A percentile compares a stretch with the other conserved stretches of the same genome.
Evolutionary conservation across 495 filamentous ascomycete species (phyloP).

Genomic region (Aspergillus coremiiformis): DNA sequence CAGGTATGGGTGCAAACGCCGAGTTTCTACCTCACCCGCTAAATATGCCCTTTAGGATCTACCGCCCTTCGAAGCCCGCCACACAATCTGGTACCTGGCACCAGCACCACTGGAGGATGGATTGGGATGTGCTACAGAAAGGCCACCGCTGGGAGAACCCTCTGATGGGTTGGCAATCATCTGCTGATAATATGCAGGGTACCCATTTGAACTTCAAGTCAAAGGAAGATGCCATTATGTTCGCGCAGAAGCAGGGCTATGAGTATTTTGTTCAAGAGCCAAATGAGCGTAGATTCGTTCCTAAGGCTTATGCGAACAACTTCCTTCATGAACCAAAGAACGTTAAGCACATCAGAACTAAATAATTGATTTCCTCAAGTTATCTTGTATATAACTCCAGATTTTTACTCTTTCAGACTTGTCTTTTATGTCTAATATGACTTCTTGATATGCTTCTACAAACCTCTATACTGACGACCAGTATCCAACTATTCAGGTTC

Average conservation of each 20-base stretch:
- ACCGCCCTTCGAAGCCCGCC: constrained; percentile 78
- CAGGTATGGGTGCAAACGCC: constrained; percentile 49
- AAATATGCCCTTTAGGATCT: constrained; percentile 59
- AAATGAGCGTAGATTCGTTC: constrained; percentile 72
- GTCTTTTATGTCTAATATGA: background rate
- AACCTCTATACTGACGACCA: background rate
- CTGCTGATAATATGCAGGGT: constrained; percentile 86
- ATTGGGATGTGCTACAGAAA: constrained; percentile 88
- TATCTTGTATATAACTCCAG: constrained; percentile 40
- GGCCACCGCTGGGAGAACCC: constrained; percentile 97
- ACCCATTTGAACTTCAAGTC: constrained; percentile 81
- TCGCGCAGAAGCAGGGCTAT: constrained; percentile 98
- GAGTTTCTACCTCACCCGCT: constrained; percentile 11
- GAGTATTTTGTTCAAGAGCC: constrained; percentile 99
- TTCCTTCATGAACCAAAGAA: constrained; percentile 77
- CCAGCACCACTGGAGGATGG: constrained; percentile 86
- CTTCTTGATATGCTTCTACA: background rate
- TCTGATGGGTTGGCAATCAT: constrained; percentile 97
- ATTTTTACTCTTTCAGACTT: constrained; percentile 11
- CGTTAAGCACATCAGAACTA: constrained; percentile 88
- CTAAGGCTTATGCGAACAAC: constrained; percentile 96
- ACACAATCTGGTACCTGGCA: constrained; percentile 89
- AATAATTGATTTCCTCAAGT: constrained; percentile 48
- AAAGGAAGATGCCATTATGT: constrained; percentile 91
- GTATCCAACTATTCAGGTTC: background rate